Percentiles rank a stretch among this genome's conserved stretches.
Evolutionary conservation across 2,329 filamentous ascomycete genomes (phyloP).

Genomic region (Elsinoe ampelina): DNA sequence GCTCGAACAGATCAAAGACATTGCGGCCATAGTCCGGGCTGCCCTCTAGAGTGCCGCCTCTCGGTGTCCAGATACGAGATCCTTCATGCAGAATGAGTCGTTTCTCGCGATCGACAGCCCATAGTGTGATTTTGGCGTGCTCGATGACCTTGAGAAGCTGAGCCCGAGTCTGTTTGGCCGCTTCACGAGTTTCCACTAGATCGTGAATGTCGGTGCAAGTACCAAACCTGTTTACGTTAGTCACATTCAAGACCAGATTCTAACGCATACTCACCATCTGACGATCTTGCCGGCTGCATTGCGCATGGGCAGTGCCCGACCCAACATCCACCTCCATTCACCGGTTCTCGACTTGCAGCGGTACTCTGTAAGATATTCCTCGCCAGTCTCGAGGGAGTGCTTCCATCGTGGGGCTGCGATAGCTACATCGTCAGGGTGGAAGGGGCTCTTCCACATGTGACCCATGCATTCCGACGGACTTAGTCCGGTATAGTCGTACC

Average conservation of each 20-base stretch:
- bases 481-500: constrained; percentile 70
- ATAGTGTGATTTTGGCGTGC: constrained; percentile 66
- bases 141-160: constrained; percentile 65
- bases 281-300: constrained; percentile 60
- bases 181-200: constrained; percentile 57
- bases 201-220: constrained; percentile 75
- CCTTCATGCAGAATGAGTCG: constrained; percentile 63
- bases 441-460: constrained; percentile 50
- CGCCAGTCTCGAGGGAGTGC: constrained; percentile 55
- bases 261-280: constrained; percentile 47
- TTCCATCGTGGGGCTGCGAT: constrained; percentile 50
- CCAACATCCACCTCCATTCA: constrained; percentile 71
- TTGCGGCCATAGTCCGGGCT: constrained; percentile 29
- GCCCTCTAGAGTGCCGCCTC: not conserved
- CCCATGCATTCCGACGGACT: constrained; percentile 54
- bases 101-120: constrained; percentile 56
- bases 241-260: not conserved
- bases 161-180: constrained; percentile 56
- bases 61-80: constrained; percentile 38
- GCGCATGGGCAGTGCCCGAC: constrained; percentile 58
- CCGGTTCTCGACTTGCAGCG: constrained; percentile 58
- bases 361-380: constrained; percentile 62
- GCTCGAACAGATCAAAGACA: constrained; percentile 54
- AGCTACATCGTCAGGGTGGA: constrained; percentile 61
- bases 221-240: constrained; percentile 43